Evolutionary conservation across 1,284 basidiomycete species (phyloP), one percentile per base, ranked within the genome.

Genomic region (Flammula alnicola): DNA sequence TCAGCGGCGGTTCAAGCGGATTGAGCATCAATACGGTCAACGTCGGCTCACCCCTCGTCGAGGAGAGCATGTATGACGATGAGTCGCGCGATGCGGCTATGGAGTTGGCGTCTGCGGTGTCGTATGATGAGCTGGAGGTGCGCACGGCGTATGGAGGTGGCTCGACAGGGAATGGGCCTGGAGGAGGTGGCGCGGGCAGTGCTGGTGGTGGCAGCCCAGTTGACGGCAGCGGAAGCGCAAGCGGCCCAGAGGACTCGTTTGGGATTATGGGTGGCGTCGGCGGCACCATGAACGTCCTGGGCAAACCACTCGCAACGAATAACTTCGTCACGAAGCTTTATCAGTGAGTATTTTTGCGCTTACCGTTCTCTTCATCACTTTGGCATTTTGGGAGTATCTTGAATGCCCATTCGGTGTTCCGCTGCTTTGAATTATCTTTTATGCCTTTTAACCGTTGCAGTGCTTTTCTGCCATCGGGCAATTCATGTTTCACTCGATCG

Each of bases 321-420:
- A 91, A 91, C 62, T 91, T 91, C 64, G 88, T 91, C 37, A 86
- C 86, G 10, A 91, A 91, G 74, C 73, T 91, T 22, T 91, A 89
- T 68, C 86, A 89, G 88, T 89, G 59, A 64, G 87, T 80, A 5
- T 39, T 36, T 50, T 52, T 37, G 41, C 50, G 40, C 35, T 27
- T 52, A 30, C 32, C 32, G 37, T 43, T 53, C 45, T 45, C 44
- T 35, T 47, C 16, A 30, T 50, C 37, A 22, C 46, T 46, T 45
- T 39, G 10, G 37, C 39, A 25, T 17, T 44, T 8, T 29, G n/a
- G n/a, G n/a, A n/a, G n/a, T n/a, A n/a, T n/a, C n/a, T n/a, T n/a
- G n/a, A n/a, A n/a, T n/a, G n/a, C n/a, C n/a, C n/a, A n/a, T n/a
- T n/a, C n/a, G n/a, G n/a, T n/a, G n/a, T n/a, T n/a, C n/a, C n/a